Conservation (phyloP, 495 filamentous ascomycete species). For the Xylaria nigripes region DNA sequence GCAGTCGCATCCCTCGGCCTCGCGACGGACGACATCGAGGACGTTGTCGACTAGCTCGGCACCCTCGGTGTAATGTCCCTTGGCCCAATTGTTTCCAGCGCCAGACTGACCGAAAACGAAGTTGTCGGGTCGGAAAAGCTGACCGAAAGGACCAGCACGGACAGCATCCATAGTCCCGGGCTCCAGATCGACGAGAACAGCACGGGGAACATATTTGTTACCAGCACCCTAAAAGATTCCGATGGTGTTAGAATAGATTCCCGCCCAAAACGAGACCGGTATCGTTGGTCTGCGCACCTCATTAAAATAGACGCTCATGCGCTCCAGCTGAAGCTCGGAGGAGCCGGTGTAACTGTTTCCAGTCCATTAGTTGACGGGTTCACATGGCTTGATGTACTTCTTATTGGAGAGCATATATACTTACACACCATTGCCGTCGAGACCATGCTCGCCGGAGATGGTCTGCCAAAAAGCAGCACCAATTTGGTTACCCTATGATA, state of each 20-base stretch:
- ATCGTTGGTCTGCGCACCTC: constrained; percentile 54
- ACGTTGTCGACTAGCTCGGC: constrained; percentile 98
- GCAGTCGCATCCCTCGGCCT: constrained; percentile 98
- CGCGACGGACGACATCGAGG: constrained; percentile 95
- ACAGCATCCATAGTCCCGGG: constrained; percentile 99
- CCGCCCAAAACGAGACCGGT: background rate
- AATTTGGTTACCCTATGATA: constrained; percentile 91
- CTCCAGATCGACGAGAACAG: constrained; percentile 98
- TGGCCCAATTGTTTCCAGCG: constrained; percentile 99
- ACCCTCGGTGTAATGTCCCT: constrained; percentile 99
- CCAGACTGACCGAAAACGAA: constrained; percentile 99
- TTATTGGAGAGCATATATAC: constrained; percentile 16
- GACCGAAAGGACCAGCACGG: constrained; percentile 95
- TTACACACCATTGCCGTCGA: constrained; percentile 79
- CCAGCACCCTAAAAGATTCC: constrained; percentile 60
- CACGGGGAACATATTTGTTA: constrained; percentile 99
- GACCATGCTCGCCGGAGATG: constrained; percentile 98
- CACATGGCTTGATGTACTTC: background rate
- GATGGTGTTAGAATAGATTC: background rate
- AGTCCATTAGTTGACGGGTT: constrained; percentile 23
- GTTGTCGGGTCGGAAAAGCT: constrained; percentile 99
- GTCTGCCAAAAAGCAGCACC: constrained; percentile 99
- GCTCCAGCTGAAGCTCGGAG: constrained; percentile 97
- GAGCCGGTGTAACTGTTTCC: constrained; percentile 84
- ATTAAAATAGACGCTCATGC: constrained; percentile 99